Conservation (phyloP, 192 early-diverging fungal genomes). For the Coemansia sp. region DNA sequence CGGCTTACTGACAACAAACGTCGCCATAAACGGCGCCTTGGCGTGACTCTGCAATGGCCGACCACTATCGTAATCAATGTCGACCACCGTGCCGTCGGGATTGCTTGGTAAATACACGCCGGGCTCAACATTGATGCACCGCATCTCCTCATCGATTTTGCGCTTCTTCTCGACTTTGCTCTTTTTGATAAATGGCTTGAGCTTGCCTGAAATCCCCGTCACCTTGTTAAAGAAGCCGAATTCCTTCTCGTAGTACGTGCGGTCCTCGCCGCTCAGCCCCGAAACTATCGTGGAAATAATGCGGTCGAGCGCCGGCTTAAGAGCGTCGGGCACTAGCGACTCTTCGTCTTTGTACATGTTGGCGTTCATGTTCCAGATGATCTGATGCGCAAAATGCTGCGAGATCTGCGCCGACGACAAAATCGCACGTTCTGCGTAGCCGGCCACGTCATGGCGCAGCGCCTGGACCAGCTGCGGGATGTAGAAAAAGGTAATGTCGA, state of each 20-base stretch:
- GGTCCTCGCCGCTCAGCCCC: slow-evolving; percentile 82
- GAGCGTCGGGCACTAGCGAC: slow-evolving; percentile 64
- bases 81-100: slow-evolving; percentile 90
- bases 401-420: slow-evolving; percentile 89
- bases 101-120: slow-evolving; percentile 98
- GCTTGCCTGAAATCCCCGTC: slow-evolving; percentile 95
- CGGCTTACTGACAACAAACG: slow-evolving; percentile 81
- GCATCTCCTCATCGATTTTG: slow-evolving; percentile 98
- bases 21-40: slow-evolving; percentile 99
- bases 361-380: slow-evolving; percentile 99
- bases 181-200: slow-evolving; percentile 90
- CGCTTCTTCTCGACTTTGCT: slow-evolving; percentile 96
- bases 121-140: slow-evolving; percentile 89
- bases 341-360: slow-evolving; percentile 87
- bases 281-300: slow-evolving; percentile 81
- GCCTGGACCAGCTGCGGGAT: slow-evolving; percentile 98
- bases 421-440: slow-evolving; percentile 95
- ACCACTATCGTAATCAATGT: slow-evolving; percentile 93
- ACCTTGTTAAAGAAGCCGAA: slow-evolving; percentile 94
- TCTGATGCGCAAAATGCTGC: slow-evolving; percentile 99
- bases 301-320: slow-evolving; percentile 87
- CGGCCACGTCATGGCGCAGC: slow-evolving; percentile 79
- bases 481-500: slow-evolving; percentile 97
- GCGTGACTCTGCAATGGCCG: slow-evolving; percentile 95
- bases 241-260: slow-evolving; percentile 92